phyloP scores from a whole-genome alignment of 257 asterid genomes.

The Jaltomata sinuosa region DNA sequence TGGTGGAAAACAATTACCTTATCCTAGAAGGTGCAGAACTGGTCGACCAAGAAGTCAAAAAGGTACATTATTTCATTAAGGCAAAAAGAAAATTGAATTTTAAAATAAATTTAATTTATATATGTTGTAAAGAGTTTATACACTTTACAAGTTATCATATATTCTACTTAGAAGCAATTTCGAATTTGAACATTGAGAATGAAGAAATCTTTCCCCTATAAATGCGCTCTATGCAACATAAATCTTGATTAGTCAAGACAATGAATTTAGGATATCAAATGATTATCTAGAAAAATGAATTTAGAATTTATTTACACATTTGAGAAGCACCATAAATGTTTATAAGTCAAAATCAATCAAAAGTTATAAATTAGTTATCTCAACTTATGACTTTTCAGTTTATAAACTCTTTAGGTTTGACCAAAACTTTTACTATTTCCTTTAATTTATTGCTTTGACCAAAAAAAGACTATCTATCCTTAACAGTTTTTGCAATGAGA shows the following conservation, averaged over 20 bases:
- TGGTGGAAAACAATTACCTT: too few species aligned
- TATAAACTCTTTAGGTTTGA: neutral
- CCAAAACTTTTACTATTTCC: neutral
- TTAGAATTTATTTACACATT: neutral
- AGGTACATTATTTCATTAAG: too few species aligned
- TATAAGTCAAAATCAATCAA: neutral
- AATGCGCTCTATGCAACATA: neutral
- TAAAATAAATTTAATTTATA: too few species aligned
- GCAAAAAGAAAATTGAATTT: too few species aligned
- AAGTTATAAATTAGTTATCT: neutral
- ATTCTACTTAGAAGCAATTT: too few species aligned
- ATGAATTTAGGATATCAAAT: neutral
- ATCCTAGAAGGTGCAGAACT: too few species aligned
- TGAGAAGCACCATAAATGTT: neutral
- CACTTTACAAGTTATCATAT: too few species aligned
- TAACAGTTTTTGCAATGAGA: neutral
- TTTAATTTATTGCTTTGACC: neutral
- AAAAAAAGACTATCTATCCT: neutral
- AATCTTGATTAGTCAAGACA: neutral
- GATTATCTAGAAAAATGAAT: neutral
- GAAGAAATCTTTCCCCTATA: too few species aligned
- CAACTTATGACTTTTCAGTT: too few species aligned
- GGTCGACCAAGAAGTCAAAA: too few species aligned
- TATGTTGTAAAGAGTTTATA: too few species aligned
- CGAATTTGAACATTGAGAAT: too few species aligned